Conservation (phyloP, 495 filamentous ascomycete species). For the Penicillium tannophilum region DNA sequence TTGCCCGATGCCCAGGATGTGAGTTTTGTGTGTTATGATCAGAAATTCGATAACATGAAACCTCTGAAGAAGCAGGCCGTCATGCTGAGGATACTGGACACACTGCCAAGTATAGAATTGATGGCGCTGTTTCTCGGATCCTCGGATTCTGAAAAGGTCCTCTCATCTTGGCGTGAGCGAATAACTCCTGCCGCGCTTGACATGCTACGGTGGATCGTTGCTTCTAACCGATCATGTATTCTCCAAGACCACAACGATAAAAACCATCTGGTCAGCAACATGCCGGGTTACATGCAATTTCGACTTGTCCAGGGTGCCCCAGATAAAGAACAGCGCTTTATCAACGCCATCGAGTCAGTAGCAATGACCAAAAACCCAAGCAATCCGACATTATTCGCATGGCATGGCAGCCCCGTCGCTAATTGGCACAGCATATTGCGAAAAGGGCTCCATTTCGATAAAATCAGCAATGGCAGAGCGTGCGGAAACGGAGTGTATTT, state of each 20-base stretch:
- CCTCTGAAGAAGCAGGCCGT: constrained; percentile 47
- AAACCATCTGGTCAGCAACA: constrained; percentile 61
- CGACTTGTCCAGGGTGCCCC: constrained; percentile 86
- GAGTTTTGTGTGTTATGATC: constrained; percentile 17
- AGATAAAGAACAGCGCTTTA: constrained; percentile 86
- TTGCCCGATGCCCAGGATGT: constrained; percentile 4
- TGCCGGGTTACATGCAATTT: constrained; percentile 77
- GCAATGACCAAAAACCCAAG: constrained; percentile 35
- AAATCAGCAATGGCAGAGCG: constrained; percentile 62
- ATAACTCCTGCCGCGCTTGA: constrained; percentile 69
- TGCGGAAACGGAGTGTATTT: constrained; percentile 86
- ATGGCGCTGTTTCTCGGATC: constrained; percentile 63
- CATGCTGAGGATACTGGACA: constrained; percentile 64
- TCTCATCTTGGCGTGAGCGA: constrained; percentile 62
- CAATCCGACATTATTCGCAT: constrained; percentile 77
- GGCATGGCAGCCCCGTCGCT: constrained; percentile 72
- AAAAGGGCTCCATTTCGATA: constrained; percentile 73
- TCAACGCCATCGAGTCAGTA: constrained; percentile 58
- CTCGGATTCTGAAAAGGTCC: constrained; percentile 31
- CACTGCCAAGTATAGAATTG: constrained; percentile 64
- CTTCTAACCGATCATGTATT: constrained; percentile 88
- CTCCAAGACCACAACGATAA: constrained; percentile 61
- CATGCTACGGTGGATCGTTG: constrained; percentile 85
- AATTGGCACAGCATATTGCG: constrained; percentile 95
- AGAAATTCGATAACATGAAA: not conserved